These are phyloP conservation scores for Cadophora gregata DNA, from an alignment of 2,329 filamentous ascomycete genomes.

Conservation along the genomic window DNA sequence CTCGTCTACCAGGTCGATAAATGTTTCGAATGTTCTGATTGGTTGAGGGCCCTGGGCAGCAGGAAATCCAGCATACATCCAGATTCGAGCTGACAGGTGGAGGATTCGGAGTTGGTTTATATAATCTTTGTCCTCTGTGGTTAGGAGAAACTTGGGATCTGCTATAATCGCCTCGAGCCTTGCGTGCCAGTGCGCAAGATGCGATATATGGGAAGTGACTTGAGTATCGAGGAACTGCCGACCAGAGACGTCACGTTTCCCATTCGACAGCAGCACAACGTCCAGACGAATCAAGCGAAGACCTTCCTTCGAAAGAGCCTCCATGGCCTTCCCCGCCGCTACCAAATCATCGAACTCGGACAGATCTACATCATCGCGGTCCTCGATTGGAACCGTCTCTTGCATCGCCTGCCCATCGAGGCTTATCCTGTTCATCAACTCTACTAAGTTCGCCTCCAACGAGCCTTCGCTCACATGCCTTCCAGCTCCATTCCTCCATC, in stretches of 20 bases:
- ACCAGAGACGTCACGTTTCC: too few relatives aligned
- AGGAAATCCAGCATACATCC: conserved; percentile 20
- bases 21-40: not conserved
- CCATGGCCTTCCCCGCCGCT: not conserved
- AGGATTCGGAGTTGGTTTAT: conserved; percentile 19
- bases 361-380: not conserved
- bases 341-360: not conserved
- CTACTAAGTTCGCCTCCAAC: conserved; percentile 24
- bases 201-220: not conserved
- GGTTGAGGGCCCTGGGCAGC: not conserved
- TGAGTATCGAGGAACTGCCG: not conserved
- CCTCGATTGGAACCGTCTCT: not conserved
- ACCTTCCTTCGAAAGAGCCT: not conserved
- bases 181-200: conserved; percentile 1
- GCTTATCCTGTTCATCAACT: conserved; percentile 20
- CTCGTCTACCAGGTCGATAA: conserved; percentile 39
- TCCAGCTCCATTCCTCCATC: conserved; percentile 18
- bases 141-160: not conserved
- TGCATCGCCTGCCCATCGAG: conserved; percentile 18
- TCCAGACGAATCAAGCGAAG: conserved; percentile 6
- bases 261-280: not conserved
- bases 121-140: conserved; percentile 2
- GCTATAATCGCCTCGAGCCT: conserved; percentile 1
- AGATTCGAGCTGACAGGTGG: conserved; percentile 18
- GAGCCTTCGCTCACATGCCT: conserved; percentile 15